Evolutionary conservation across 1,284 basidiomycete species (phyloP).

Genomic region (Dichomitus squalens): DNA sequence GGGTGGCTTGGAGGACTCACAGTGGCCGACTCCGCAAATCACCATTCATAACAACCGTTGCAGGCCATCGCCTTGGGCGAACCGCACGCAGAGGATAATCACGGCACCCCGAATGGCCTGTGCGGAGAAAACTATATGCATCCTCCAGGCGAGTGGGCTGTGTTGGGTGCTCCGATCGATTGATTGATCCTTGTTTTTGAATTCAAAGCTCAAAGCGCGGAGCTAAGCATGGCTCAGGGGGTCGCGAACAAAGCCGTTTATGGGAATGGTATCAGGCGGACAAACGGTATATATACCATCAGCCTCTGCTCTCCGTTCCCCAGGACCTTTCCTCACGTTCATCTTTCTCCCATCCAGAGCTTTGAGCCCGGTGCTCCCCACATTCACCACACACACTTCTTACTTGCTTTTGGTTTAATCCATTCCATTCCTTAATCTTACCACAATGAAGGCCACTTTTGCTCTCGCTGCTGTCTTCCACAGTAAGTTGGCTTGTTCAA

Average conservation of each 20-base stretch:
- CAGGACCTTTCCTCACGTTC: slow-evolving; percentile 1
- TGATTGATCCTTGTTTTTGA: neutral
- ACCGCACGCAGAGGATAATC: neutral
- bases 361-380: slow-evolving; percentile 3
- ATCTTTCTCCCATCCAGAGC: slow-evolving; percentile 4
- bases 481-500: neutral
- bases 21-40: no score
- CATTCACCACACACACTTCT: slow-evolving; percentile 1
- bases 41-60: slow-evolving; percentile 1
- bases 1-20: no score
- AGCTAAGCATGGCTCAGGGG: neutral
- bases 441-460: slow-evolving; percentile 1
- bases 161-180: neutral
- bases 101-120: neutral
- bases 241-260: neutral
- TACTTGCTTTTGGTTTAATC: neutral
- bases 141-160: neutral
- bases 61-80: neutral
- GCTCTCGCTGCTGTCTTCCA: slow-evolving; percentile 1
- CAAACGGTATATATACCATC: neutral
- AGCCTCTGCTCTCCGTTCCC: neutral
- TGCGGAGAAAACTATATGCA: neutral
- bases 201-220: neutral
- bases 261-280: neutral
- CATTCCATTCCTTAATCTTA: neutral